These are phyloP conservation scores for Leishmania braziliensis DNA, from an alignment of 208 protist species.

Conservation along the genomic window DNA sequence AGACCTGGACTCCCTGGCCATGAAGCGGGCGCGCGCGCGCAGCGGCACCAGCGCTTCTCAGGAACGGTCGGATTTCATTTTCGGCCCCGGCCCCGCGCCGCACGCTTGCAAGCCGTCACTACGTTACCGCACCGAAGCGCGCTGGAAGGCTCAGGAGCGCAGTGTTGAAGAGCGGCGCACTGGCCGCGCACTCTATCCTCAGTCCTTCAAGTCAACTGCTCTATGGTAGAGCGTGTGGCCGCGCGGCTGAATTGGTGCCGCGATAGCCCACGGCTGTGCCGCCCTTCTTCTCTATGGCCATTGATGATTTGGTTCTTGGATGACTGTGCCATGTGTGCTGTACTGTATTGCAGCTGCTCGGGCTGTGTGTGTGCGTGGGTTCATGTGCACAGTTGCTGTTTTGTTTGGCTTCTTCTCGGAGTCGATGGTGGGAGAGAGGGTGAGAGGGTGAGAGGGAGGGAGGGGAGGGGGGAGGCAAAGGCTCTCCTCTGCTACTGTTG, in stretches of 20 bases:
- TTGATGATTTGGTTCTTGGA: background rate
- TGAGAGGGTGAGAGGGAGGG: background rate
- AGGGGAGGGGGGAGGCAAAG: background rate
- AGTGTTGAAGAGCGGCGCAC: conserved; percentile 40
- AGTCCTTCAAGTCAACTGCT: conserved; percentile 55
- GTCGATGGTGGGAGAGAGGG: background rate
- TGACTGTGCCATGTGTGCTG: background rate
- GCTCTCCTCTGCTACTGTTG: background rate
- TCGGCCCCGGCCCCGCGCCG: conserved; percentile 29
- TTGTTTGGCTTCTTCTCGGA: conserved; percentile 9
- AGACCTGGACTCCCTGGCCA: conserved; percentile 45
- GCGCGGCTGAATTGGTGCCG: background rate
- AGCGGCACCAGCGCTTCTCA: conserved; percentile 32
- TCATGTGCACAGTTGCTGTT: conserved; percentile 5
- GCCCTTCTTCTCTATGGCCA: background rate
- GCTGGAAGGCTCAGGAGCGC: conserved; percentile 51
- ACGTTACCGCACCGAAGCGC: conserved; percentile 45
- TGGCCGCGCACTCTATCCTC: conserved; percentile 52
- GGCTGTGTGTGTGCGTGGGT: background rate
- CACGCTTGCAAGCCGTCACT: conserved; percentile 34
- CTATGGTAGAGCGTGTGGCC: conserved; percentile 49
- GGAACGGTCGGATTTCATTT: conserved; percentile 52
- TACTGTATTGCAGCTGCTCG: background rate
- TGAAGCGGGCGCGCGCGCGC: conserved; percentile 53
- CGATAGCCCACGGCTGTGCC: background rate